These are phyloP conservation scores for Heliocybe sulcata DNA, from an alignment of 1,284 basidiomycete species.

Conservation along the genomic window DNA sequence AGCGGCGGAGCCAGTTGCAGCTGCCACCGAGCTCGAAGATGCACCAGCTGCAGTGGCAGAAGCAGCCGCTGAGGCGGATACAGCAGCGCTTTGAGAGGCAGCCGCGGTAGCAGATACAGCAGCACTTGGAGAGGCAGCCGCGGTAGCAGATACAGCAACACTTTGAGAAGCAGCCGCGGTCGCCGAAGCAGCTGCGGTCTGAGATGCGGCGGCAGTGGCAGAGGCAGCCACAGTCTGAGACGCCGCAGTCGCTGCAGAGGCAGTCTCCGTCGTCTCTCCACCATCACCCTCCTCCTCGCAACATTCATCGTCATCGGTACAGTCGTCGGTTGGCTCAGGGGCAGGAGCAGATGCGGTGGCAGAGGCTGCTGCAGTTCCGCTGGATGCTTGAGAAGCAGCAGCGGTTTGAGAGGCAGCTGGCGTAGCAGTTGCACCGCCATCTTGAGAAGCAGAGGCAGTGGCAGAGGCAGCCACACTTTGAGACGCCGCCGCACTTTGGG, in stretches of 20 bases:
- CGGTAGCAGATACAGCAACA: not conserved
- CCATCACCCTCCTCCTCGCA: conserved; percentile 1
- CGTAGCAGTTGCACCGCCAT: not conserved
- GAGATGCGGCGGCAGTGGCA: not conserved
- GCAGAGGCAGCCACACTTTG: not conserved
- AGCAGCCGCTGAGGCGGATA: not conserved
- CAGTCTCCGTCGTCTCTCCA: too few relatives aligned
- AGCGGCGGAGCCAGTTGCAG: conserved; percentile 7
- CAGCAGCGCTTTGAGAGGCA: not conserved
- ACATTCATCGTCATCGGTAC: not conserved
- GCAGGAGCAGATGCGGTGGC: conserved; percentile 11
- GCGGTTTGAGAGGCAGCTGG: not conserved
- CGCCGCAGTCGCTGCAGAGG: too few relatives aligned
- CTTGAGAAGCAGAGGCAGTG: not conserved
- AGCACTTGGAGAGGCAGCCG: not conserved
- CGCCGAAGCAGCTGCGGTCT: too few relatives aligned
- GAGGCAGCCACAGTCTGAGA: too few relatives aligned
- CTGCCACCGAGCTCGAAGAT: conserved; percentile 2
- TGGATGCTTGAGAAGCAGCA: too few relatives aligned
- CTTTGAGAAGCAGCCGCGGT: not conserved
- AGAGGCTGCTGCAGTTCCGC: not conserved
- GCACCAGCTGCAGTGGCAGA: conserved; percentile 9
- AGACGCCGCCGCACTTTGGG: too few relatives aligned
- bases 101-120: not conserved
- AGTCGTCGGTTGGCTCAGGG: too few relatives aligned